Evolutionary conservation across 2,329 filamentous ascomycete species (phyloP).

Genomic region (Cercospora sesami): DNA sequence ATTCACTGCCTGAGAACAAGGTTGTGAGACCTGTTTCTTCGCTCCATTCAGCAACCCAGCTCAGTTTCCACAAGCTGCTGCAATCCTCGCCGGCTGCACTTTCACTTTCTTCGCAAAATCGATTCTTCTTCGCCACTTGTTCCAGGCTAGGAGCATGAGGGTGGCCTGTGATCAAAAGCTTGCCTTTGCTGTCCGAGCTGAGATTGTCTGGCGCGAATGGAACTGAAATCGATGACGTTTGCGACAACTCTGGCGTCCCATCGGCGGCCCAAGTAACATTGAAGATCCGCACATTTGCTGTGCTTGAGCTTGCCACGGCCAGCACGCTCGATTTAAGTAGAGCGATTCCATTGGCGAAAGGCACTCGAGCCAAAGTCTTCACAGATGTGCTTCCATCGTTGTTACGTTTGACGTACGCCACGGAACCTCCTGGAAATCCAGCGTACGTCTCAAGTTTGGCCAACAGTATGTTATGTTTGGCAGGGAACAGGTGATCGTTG

Average conservation of each 20-base stretch:
- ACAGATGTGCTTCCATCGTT: neutral
- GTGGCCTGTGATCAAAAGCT: constrained; percentile 46
- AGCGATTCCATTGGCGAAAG: constrained; percentile 47
- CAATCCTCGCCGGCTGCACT: constrained; percentile 34
- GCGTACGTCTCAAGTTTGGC: constrained; percentile 44
- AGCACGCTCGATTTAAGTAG: constrained; percentile 41
- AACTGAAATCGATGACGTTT: constrained; percentile 25
- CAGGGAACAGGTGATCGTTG: constrained; percentile 46
- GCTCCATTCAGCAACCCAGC: constrained; percentile 44
- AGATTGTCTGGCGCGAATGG: constrained; percentile 45
- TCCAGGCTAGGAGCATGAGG: constrained; percentile 40
- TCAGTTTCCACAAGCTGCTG: constrained; percentile 27
- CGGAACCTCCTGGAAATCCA: constrained; percentile 40
- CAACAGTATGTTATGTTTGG: constrained; percentile 32
- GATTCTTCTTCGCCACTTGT: constrained; percentile 29
- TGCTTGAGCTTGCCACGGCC: constrained; percentile 43
- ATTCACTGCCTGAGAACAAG: constrained; percentile 43
- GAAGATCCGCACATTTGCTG: constrained; percentile 42
- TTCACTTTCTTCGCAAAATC: constrained; percentile 22
- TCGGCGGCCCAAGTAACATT: constrained; percentile 16
- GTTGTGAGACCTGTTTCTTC: constrained; percentile 37
- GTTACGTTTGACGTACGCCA: constrained; percentile 40
- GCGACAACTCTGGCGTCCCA: constrained; percentile 15
- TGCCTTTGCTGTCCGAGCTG: constrained; percentile 41
- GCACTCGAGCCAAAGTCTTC: constrained; percentile 36